A percentile compares a stretch with the other conserved stretches of the same genome.
phyloP scores from a whole-genome alignment of 148 eudicot genomes.

The Fallopia convolvulus region DNA sequence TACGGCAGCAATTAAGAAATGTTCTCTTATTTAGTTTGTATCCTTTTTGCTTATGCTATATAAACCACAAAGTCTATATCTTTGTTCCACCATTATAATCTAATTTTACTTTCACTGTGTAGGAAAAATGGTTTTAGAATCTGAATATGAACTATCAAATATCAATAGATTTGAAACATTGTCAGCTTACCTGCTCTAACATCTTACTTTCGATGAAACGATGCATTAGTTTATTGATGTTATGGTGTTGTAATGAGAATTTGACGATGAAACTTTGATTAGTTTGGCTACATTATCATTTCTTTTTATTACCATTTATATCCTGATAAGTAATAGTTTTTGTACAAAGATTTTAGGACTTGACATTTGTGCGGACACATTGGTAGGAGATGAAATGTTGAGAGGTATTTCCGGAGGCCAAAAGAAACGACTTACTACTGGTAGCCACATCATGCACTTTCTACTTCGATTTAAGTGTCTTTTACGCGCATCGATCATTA shows the following conservation, averaged over 20 bases:
- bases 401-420: constrained; percentile 98
- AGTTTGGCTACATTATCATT: not conserved
- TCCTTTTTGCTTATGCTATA: not conserved
- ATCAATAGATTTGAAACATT: not conserved
- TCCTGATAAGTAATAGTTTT: constrained; percentile 26
- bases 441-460: constrained; percentile 26
- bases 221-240: not conserved
- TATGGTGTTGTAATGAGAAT: not conserved
- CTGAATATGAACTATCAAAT: not conserved
- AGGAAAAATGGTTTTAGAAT: not conserved
- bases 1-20: constrained; percentile 17
- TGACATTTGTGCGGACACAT: constrained; percentile 79
- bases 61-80: not conserved
- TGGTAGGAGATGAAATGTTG: constrained; percentile 93
- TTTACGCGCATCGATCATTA: not conserved
- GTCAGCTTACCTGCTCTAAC: not conserved
- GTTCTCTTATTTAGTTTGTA: not conserved
- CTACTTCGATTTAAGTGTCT: not conserved
- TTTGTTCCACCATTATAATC: not conserved
- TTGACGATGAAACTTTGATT: not conserved
- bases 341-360: constrained; percentile 77
- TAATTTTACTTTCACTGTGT: not conserved
- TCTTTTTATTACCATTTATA: not conserved
- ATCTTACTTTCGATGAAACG: not conserved
- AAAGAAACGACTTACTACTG: constrained; percentile 90